These are phyloP conservation scores for Penicillium egyptiacum DNA, from an alignment of 495 filamentous ascomycete genomes.

Conservation along the genomic window DNA sequence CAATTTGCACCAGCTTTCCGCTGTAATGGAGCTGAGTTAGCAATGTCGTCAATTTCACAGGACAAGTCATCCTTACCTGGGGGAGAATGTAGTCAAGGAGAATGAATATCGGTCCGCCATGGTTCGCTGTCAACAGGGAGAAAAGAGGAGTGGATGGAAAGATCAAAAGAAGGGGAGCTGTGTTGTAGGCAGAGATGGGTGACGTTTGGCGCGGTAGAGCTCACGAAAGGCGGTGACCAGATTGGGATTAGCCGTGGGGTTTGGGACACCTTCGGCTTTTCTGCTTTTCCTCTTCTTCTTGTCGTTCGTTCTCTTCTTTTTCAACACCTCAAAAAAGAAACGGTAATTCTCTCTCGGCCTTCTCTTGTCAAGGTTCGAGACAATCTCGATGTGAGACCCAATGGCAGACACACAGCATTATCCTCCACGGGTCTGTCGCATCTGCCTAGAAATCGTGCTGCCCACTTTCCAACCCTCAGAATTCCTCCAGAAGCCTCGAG, in stretches of 20 bases:
- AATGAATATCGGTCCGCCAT: slow-evolving; percentile 99
- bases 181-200: slow-evolving; percentile 32
- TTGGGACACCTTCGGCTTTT: slow-evolving; percentile 19
- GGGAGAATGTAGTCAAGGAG: slow-evolving; percentile 98
- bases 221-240: slow-evolving; percentile 33
- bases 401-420: slow-evolving; percentile 50
- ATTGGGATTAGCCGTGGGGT: slow-evolving; percentile 22
- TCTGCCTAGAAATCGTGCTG: slow-evolving; percentile 82
- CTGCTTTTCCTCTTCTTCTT: slow-evolving; percentile 19
- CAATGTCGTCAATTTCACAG: slow-evolving; percentile 17
- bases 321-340: slow-evolving; percentile 1
- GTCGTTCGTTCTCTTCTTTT: slow-evolving; percentile 7
- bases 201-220: slow-evolving; percentile 32
- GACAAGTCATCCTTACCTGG: slow-evolving; percentile 68
- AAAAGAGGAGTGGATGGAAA: slow-evolving; percentile 17
- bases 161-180: slow-evolving; percentile 17
- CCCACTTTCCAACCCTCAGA: slow-evolving; percentile 71
- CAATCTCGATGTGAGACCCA: slow-evolving; percentile 9
- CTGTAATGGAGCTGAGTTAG: slow-evolving; percentile 47
- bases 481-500: slow-evolving; percentile 62
- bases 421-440: slow-evolving; percentile 77
- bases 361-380: neutral
- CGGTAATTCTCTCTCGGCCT: slow-evolving; percentile 3
- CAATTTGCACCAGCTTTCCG: slow-evolving; percentile 84
- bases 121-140: slow-evolving; percentile 17